Evolutionary conservation across 2,329 filamentous ascomycete genomes (phyloP), one percentile per base, ranked within the genome.

Genomic region (Peltaster fructicola): DNA sequence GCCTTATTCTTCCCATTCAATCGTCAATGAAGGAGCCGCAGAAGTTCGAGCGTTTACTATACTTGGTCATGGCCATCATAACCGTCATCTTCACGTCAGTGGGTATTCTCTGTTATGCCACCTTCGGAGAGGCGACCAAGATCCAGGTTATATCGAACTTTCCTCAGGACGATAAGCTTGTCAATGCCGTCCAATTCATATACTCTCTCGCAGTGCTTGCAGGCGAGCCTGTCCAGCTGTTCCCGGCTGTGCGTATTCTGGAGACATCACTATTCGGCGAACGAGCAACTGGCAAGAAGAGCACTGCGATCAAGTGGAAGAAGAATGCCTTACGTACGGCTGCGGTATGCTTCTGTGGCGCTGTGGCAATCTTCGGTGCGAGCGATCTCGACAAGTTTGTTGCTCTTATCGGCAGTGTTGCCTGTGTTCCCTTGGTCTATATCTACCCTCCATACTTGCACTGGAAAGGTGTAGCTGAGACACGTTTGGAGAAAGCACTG

Each of bases 71-170:
- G 74, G 43, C 71, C 31, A 59, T 80, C 48, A 77, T 79, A 44
- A 80, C 75, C 3, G 47, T 72, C 34, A 64, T 79, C 37, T 81
- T 76, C 50, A 74, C 71, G 2, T 73, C 71, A 0, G 68, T 80
- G 10, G 75, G 75, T 18, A 68, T 69, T 1, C 61, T 81, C 12
- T 78, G 72, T 47, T 81, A 81, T 45, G 73, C 71, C 9, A 75
- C 73, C 0, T 80, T 80, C 42, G 75, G 75, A 24, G 58, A 63
- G 27, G 49, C 61, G 27, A 79, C 75, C 6, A 63, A 67, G 40
- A 78, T 77, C 30, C 73, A 80, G 41, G 66, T 81, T 49, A 78
- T 81, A 44, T 69, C 71, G 51, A 80, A 80, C 48, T 79, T 71
- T 40, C 75, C 75, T 0, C 74, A 79, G 39, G 57, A 61, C 37